Conservation (phyloP, 2,329 filamentous ascomycete species). For the Talaromyces atroroseus region DNA sequence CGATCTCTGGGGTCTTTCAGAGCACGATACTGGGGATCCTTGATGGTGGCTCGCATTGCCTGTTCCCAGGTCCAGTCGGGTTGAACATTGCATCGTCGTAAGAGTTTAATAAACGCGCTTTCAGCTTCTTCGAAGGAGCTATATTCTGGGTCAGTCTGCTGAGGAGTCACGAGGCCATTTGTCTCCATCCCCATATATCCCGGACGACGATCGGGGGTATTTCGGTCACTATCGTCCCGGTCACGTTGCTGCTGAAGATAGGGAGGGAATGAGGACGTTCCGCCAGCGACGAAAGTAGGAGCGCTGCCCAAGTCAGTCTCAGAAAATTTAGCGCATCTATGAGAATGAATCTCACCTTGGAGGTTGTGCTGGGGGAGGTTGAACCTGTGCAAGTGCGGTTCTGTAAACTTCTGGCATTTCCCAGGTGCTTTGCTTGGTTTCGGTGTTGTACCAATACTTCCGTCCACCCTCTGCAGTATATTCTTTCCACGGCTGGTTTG, state of each 20-base stretch:
- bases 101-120: slow-evolving; percentile 83
- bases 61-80: slow-evolving; percentile 92
- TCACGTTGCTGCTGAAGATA: slow-evolving; percentile 40
- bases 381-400: slow-evolving; percentile 59
- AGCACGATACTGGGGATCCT: slow-evolving; percentile 86
- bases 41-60: slow-evolving; percentile 76
- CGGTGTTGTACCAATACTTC: slow-evolving; percentile 93
- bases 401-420: slow-evolving; percentile 84
- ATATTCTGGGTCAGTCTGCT: slow-evolving; percentile 67
- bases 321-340: not conserved
- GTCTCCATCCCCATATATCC: slow-evolving; percentile 37
- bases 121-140: slow-evolving; percentile 80
- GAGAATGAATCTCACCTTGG: slow-evolving; percentile 39
- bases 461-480: slow-evolving; percentile 80
- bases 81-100: slow-evolving; percentile 78
- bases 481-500: slow-evolving; percentile 86
- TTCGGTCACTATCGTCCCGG: slow-evolving; percentile 44
- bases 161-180: slow-evolving; percentile 34
- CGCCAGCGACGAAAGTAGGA: slow-evolving; percentile 57
- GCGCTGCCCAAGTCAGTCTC: slow-evolving; percentile 24
- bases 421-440: slow-evolving; percentile 91
- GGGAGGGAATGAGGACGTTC: slow-evolving; percentile 40
- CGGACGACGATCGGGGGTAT: slow-evolving; percentile 43
- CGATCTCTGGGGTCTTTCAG: slow-evolving; percentile 89
- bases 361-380: slow-evolving; percentile 38